These are phyloP conservation scores for Ophiocordyceps camponoti-floridani DNA, from an alignment of 2,329 filamentous ascomycete genomes.

Conservation along the genomic window DNA sequence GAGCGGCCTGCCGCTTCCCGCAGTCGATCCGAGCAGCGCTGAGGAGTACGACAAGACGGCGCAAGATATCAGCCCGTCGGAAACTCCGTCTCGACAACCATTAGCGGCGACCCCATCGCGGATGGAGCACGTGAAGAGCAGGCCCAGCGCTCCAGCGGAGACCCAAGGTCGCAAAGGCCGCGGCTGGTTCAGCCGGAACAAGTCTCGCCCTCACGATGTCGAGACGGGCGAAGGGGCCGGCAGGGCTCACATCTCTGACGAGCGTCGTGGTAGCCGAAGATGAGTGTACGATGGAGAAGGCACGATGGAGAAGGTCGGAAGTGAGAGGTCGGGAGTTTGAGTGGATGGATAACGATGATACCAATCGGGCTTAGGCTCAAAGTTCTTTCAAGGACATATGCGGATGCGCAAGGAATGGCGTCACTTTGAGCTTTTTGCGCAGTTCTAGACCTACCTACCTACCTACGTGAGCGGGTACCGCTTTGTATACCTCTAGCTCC, in stretches of 20 bases:
- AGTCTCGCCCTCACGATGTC: constrained; percentile 10
- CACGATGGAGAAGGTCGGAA: too few species aligned
- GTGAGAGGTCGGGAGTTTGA: not conserved
- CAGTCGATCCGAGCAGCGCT: constrained; percentile 32
- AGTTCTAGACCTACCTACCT: too few species aligned
- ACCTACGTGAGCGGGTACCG: too few species aligned
- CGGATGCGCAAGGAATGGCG: too few species aligned
- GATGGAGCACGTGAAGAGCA: constrained; percentile 4
- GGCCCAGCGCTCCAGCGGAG: constrained; percentile 10
- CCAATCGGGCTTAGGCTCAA: too few species aligned
- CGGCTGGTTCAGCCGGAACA: constrained; percentile 12
- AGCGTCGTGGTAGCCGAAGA: not conserved
- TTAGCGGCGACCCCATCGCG: constrained; percentile 8
- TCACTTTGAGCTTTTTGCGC: too few species aligned
- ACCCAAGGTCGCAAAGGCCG: constrained; percentile 11
- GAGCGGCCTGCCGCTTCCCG: constrained; percentile 26
- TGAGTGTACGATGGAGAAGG: not conserved
- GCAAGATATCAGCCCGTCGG: constrained; percentile 8
- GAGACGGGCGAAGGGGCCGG: constrained; percentile 10
- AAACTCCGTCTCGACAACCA: constrained; percentile 8
- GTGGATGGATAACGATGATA: not conserved
- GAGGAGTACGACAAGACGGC: constrained; percentile 27
- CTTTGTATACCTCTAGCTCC: too few species aligned
- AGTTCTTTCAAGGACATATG: too few species aligned
- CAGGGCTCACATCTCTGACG: not conserved